A percentile compares a stretch with the other conserved stretches of the same genome.
phyloP scores from a whole-genome alignment of 768 basidiomycete species.

The Paxillus ammoniavirescens region DNA sequence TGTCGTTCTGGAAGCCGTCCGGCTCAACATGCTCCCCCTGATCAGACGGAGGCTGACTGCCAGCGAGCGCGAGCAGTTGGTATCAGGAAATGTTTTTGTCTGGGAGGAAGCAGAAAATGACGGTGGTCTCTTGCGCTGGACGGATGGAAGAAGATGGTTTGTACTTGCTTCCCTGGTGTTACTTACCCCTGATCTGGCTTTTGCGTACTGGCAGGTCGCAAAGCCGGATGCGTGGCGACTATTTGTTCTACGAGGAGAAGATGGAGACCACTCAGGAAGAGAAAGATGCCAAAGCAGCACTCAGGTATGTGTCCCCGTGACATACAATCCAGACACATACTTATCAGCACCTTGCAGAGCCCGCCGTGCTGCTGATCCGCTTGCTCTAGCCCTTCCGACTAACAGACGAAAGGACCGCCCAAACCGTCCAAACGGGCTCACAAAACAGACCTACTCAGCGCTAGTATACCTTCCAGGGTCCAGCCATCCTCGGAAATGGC shows the following conservation, averaged over 20 bases:
- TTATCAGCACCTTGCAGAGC: slow-evolving; percentile 38
- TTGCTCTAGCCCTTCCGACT: slow-evolving; percentile 53
- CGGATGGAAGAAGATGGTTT: slow-evolving; percentile 78
- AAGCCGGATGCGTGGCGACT: slow-evolving; percentile 81
- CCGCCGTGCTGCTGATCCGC: slow-evolving; percentile 59
- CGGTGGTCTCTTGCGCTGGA: slow-evolving; percentile 70
- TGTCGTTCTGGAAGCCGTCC: slow-evolving; percentile 72
- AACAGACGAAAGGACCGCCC: slow-evolving; percentile 75
- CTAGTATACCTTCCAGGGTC: slow-evolving; percentile 64
- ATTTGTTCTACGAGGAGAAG: slow-evolving; percentile 83
- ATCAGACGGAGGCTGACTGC: slow-evolving; percentile 69
- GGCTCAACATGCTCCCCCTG: slow-evolving; percentile 65
- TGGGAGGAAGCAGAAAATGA: slow-evolving; percentile 84
- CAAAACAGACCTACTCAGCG: slow-evolving; percentile 84
- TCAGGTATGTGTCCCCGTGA: slow-evolving; percentile 46
- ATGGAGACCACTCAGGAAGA: slow-evolving; percentile 79
- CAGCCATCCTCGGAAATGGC: slow-evolving; percentile 68
- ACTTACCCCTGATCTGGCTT: background rate
- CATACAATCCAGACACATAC: slow-evolving; percentile 5
- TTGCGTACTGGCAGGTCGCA: slow-evolving; percentile 57
- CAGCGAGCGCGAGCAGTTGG: slow-evolving; percentile 65
- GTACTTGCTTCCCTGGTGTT: slow-evolving; percentile 4
- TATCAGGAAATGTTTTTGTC: slow-evolving; percentile 77
- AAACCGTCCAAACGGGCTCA: slow-evolving; percentile 76
- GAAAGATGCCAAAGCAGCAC: slow-evolving; percentile 74